Evolutionary conservation across 2,329 filamentous ascomycete genomes (phyloP), one percentile per base, ranked within the genome.

Genomic region (Boeremia exigua): DNA sequence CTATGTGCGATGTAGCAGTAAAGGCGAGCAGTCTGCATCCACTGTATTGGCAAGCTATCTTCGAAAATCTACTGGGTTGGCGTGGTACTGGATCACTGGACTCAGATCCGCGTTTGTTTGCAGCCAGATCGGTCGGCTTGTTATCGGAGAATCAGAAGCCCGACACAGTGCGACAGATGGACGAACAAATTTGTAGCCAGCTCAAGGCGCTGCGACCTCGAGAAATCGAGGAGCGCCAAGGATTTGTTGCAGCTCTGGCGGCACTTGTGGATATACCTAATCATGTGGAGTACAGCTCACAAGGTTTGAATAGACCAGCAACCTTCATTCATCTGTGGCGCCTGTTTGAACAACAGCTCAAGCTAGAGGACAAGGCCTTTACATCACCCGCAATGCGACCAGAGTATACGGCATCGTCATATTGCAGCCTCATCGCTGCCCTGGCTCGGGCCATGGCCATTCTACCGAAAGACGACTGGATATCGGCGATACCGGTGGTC

Each of bases 31-130:
- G 77, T n/a, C 77, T 98, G 5, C 85, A 87, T 28, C 66, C 71
- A 8, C 69, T 79, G 1, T 91, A 90, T 59, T 91, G 91, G 72
- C 80, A 83, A 42, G 87, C 89, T 1, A 77, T 97, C 3, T 77
- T 92, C 8, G 83, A 88, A 32, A 88, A 84, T 0, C 79, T 96
- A 6, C 78, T 96, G 11, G 87, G 86, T 17, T 99, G 95, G 95
- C 85, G 94, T 73, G 95, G 95, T 0, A 84, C 96, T n/a, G 88
- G 88, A 0, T 91, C 96, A 61, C 80, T 86, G 8, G 92, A 97
- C 72, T 83, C 87, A 0, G 79, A 82, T 6, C 91, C 92, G 1
- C 85, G 95, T 58, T 83, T 91, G 63, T 83, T 85, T 45, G 88
- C 92, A 12, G 91, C 90, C 1, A 76, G 75, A 1, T 87, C 90